phyloP scores from a whole-genome alignment of 257 asterid species.

The Coffea canephora region DNA sequence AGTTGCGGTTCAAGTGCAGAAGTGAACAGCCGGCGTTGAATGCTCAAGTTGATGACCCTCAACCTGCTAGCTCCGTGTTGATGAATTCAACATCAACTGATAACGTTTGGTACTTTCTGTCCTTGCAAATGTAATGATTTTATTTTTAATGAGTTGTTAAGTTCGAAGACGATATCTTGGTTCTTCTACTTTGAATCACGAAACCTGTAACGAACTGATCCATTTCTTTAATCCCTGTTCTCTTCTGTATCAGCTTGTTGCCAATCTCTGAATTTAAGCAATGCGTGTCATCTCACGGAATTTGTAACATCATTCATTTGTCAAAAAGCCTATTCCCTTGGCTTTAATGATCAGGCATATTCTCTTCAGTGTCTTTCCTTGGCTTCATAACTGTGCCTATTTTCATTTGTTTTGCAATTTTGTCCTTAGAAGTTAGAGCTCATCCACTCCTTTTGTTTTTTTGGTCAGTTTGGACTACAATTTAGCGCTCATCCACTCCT shows the following conservation, averaged over 20 bases:
- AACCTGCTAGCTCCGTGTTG: conserved; percentile 28
- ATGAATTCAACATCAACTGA: conserved; percentile 40
- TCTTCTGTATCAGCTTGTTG: no score
- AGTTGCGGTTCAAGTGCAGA: conserved; percentile 67
- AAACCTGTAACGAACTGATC: background rate
- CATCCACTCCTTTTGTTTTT: background rate
- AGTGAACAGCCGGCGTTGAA: conserved; percentile 31
- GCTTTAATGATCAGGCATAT: no score
- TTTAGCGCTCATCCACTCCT: background rate
- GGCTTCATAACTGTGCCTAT: no score
- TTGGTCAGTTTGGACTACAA: background rate
- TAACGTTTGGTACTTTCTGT: conserved; percentile 54
- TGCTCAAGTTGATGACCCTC: conserved; percentile 31
- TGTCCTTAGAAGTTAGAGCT: no score
- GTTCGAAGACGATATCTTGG: background rate
- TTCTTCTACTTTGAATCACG: background rate
- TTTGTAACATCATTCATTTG: no score
- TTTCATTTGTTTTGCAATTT: background rate
- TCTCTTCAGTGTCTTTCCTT: no score
- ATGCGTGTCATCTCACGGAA: no score
- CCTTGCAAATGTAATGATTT: background rate
- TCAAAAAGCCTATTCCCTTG: no score
- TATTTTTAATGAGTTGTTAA: background rate
- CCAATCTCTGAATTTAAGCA: no score
- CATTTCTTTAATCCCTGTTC: no score